phyloP scores from a whole-genome alignment of 306 rosid genomes.

The Prunus kanzakura region DNA sequence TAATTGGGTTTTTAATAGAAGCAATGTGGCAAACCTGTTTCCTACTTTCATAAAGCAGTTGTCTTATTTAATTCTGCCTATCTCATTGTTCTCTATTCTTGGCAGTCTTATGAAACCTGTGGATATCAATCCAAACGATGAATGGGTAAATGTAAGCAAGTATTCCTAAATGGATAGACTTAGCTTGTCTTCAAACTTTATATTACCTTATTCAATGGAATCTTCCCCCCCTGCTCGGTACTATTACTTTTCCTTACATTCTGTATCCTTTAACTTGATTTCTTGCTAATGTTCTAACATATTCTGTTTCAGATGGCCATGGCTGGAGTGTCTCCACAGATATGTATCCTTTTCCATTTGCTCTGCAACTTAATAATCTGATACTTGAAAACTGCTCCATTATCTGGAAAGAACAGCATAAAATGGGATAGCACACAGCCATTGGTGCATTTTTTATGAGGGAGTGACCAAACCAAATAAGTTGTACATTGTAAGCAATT shows the following conservation, averaged over 20 bases:
- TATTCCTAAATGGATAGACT: conserved; percentile 13
- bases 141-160: conserved; percentile 84
- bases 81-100: conserved; percentile 27
- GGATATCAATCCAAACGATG: conserved; percentile 90
- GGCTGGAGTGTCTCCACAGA: conserved; percentile 93
- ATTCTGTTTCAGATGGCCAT: conserved; percentile 81
- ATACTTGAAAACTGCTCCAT: conserved; percentile 8
- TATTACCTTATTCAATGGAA: neutral
- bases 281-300: conserved; percentile 26
- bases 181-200: neutral
- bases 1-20: conserved; percentile 17
- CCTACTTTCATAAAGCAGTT: conserved; percentile 9
- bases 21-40: conserved; percentile 3
- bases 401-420: conserved; percentile 10
- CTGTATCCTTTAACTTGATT: conserved; percentile 16
- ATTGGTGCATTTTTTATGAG: conserved; percentile 3
- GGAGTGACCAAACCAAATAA: conserved; percentile 5
- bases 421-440: neutral
- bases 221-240: neutral
- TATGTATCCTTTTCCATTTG: conserved; percentile 67
- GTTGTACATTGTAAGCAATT: conserved; percentile 1
- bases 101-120: conserved; percentile 93
- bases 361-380: neutral
- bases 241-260: conserved; percentile 13
- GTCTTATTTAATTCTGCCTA: conserved; percentile 4